Conservation (phyloP, 805 yeast genomes). For the Ogataea ganodermae region DNA sequence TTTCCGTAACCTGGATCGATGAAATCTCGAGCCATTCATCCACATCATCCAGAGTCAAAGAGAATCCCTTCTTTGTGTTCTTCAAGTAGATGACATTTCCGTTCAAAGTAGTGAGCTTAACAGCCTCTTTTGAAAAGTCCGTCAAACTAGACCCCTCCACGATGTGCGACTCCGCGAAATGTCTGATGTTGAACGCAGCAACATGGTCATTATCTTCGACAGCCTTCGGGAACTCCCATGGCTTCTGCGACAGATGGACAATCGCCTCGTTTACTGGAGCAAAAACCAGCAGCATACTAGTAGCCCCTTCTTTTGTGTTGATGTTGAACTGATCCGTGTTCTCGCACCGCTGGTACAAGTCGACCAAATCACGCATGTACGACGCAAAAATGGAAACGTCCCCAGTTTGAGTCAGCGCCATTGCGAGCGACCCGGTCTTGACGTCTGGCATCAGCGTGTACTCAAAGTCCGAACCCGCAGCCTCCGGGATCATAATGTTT, state of each 20-base stretch:
- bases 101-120: conserved; percentile 35
- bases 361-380: conserved; percentile 65
- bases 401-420: conserved; percentile 40
- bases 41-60: conserved; percentile 34
- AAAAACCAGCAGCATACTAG: conserved; percentile 50
- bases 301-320: conserved; percentile 22
- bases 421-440: conserved; percentile 33
- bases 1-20: conserved; percentile 39
- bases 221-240: conserved; percentile 77
- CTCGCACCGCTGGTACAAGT: conserved; percentile 50
- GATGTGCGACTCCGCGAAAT: conserved; percentile 66
- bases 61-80: conserved; percentile 38
- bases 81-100: conserved; percentile 40
- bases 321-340: conserved; percentile 24
- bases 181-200: conserved; percentile 51
- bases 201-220: conserved; percentile 50
- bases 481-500: conserved; percentile 6
- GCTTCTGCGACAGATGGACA: conserved; percentile 52
- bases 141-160: conserved; percentile 36
- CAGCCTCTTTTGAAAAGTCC: conserved; percentile 26
- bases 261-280: conserved; percentile 74
- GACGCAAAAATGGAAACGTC: conserved; percentile 65
- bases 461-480: conserved; percentile 14
- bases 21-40: conserved; percentile 41
- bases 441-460: conserved; percentile 31